These are phyloP conservation scores for Citrus unshiu DNA, from an alignment of 345 rosid genomes.

Conservation along the genomic window DNA sequence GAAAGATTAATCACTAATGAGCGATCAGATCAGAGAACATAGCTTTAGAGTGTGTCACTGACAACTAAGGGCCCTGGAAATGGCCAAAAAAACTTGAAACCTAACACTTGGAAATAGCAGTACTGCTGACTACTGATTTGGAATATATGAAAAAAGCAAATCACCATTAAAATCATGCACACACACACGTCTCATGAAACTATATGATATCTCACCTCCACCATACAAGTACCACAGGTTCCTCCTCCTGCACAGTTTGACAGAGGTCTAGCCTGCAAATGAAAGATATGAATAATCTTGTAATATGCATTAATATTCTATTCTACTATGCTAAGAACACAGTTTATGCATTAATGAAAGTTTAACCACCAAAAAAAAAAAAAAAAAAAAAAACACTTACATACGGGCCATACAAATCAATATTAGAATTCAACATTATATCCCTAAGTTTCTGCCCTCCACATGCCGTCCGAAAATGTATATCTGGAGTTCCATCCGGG, in stretches of 20 bases:
- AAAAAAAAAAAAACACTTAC: constrained; percentile 31
- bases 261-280: constrained; percentile 57
- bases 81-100: background rate
- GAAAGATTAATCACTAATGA: background rate
- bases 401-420: constrained; percentile 90
- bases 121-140: background rate
- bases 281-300: background rate
- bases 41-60: background rate
- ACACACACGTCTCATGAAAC: background rate
- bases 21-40: background rate
- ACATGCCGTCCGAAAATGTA: constrained; percentile 58
- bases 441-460: constrained; percentile 95
- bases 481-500: constrained; percentile 90
- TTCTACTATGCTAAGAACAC: background rate
- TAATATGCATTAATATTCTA: too few species aligned
- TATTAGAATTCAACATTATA: constrained; percentile 74
- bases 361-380: too few species aligned
- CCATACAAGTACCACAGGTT: constrained; percentile 89
- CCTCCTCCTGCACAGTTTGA: constrained; percentile 91
- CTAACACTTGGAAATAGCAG: background rate
- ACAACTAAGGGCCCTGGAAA: background rate
- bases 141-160: too few species aligned
- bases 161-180: background rate
- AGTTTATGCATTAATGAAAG: background rate
- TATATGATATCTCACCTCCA: constrained; percentile 49